Percentiles rank a stretch among this genome's conserved stretches.
Conservation (phyloP, 768 basidiomycete species). For the Termitomyces sp. region DNA sequence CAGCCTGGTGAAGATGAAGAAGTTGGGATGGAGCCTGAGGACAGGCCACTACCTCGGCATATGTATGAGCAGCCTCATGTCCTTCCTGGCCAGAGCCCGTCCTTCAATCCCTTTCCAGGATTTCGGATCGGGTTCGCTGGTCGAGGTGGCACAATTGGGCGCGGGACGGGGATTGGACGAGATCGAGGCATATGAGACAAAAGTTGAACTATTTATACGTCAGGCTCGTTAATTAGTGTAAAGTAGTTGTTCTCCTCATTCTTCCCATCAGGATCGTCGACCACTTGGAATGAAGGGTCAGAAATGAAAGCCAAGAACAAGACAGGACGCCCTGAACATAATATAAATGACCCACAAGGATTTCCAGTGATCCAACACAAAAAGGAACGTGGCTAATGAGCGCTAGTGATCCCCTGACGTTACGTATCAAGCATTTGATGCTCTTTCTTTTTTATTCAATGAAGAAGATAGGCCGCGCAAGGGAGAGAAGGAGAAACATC, state of each 20-base stretch:
- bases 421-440: not conserved
- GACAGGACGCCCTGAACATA: not conserved
- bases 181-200: not conserved
- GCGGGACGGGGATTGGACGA: not conserved
- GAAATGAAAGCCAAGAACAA: slow-evolving; percentile 10
- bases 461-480: not conserved
- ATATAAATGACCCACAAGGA: too few relatives aligned
- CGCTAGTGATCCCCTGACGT: too few relatives aligned
- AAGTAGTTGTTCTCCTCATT: slow-evolving; percentile 7
- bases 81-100: slow-evolving; percentile 28
- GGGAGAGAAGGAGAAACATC: not conserved
- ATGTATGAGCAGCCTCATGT: slow-evolving; percentile 8
- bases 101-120: slow-evolving; percentile 15
- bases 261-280: not conserved
- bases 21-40: slow-evolving; percentile 23
- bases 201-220: not conserved
- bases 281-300: not conserved
- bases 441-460: not conserved
- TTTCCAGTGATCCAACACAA: not conserved
- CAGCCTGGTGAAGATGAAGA: slow-evolving; percentile 27
- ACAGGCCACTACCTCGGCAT: slow-evolving; percentile 3
- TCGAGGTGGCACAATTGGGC: slow-evolving; percentile 29
- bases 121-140: slow-evolving; percentile 61
- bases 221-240: not conserved
- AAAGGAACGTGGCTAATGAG: too few relatives aligned